Evolutionary conservation across 225 moss, liverwort and hornwort genomes (phyloP), one percentile per base, ranked within the genome.

Genomic region (Asterella californica): DNA sequence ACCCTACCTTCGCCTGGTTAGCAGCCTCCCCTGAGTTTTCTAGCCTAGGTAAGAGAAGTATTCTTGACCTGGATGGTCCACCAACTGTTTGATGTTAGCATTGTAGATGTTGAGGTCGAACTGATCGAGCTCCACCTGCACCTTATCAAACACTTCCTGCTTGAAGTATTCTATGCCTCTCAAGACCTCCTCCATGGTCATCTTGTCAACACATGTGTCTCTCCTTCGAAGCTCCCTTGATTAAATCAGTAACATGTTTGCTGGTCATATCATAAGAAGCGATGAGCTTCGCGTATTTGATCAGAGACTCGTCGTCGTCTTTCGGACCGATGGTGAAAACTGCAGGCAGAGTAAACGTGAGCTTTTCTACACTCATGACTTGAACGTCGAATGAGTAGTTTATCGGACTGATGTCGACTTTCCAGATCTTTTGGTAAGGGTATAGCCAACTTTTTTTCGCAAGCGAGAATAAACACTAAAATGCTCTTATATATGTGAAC

Each of bases 141-240:
- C 90, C 48, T 88, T 88, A 38, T 82, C 79, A 29, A 88, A 88
- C n/a, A 88, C 89, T 36, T 85, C 82, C 38, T 76, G 70, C 75
- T 90, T 90, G 87, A 90, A 89, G 6, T 77, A 37, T 50, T 87
- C 87, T 0, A 87, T 85, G 33, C 89, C 85, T 14, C 72, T 78
- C 33, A 90, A 90, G n/a, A 90, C 83, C 48, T 89, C 74, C 70
- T 90, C 90, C 90, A 89, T 90, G 36, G 85, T 82, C 90, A 87
- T 87, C 0, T 89, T n/a, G 90, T 89, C 8, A 90, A 82, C 77
- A 90, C 89, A 63, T 87, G 87, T 63, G 90, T 90, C 73, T 90
- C 88, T 75, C 88, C 89, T 71, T 89, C 90, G 29, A 89, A n/a
- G 89, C 71, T 4, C 89, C 90, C 38, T 83, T 89, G 71, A 90